phyloP scores from a whole-genome alignment of 2,329 filamentous ascomycete genomes.

The Kalaharituber pfeilii region DNA sequence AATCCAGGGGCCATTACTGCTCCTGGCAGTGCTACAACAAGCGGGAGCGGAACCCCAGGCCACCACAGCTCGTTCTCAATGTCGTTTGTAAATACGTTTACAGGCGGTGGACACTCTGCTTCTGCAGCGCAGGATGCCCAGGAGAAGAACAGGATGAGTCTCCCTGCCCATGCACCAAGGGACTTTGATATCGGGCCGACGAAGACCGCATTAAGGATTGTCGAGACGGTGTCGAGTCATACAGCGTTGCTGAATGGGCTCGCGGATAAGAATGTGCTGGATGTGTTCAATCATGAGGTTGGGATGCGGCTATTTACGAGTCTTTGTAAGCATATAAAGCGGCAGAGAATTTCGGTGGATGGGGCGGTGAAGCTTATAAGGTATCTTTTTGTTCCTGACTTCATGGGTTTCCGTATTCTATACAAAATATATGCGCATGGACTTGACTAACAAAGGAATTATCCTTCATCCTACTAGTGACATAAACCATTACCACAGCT shows the following conservation, averaged over 20 bases:
- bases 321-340: conserved; percentile 92
- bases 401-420: neutral
- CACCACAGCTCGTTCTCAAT: neutral
- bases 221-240: conserved; percentile 71
- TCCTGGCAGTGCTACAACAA: conserved; percentile 24
- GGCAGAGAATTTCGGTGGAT: conserved; percentile 75
- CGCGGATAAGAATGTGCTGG: conserved; percentile 93
- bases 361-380: conserved; percentile 80
- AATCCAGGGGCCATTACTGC: conserved; percentile 43
- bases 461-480: conserved; percentile 39
- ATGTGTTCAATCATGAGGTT: conserved; percentile 97
- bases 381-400: conserved; percentile 26
- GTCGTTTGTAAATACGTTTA: neutral
- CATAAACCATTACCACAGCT: conserved; percentile 84
- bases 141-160: conserved; percentile 27
- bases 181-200: conserved; percentile 53
- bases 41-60: conserved; percentile 23
- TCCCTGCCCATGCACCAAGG: conserved; percentile 12
- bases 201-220: conserved; percentile 58
- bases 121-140: conserved; percentile 22
- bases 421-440: no score
- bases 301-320: conserved; percentile 80
- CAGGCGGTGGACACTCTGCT: neutral
- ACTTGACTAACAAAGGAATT: neutral
- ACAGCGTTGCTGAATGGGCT: conserved; percentile 85